Evolutionary conservation across 257 asterid genomes (phyloP).

Genomic region (Ehretia macrophylla): DNA sequence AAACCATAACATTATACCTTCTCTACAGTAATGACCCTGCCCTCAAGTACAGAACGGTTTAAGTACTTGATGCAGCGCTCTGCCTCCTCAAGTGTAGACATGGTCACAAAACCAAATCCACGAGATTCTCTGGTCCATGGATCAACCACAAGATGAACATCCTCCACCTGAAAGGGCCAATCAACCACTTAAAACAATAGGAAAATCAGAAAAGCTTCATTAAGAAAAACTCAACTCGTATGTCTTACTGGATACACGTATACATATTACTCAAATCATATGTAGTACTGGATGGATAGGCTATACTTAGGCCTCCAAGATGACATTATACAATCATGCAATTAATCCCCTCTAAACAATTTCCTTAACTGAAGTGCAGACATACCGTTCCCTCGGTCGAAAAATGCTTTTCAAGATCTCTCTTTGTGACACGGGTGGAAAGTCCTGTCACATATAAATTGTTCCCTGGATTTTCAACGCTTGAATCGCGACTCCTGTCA

Average conservation of each 20-base stretch:
- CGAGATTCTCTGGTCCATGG: constrained; percentile 85
- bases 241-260: too few relatives aligned
- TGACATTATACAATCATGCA: not conserved
- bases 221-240: not conserved
- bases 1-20: constrained; percentile 43
- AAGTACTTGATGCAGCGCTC: constrained; percentile 73
- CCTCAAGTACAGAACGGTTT: constrained; percentile 78
- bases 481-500: constrained; percentile 57
- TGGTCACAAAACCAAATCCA: constrained; percentile 88
- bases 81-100: constrained; percentile 69
- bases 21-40: constrained; percentile 88
- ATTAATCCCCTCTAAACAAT: not conserved
- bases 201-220: not conserved
- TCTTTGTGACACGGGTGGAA: constrained; percentile 57
- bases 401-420: constrained; percentile 73
- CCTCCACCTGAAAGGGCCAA: constrained; percentile 48
- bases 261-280: not conserved
- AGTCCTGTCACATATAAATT: constrained; percentile 92
- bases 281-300: too few relatives aligned
- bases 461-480: constrained; percentile 91
- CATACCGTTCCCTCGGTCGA: constrained; percentile 76
- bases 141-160: constrained; percentile 76
- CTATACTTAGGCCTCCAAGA: too few relatives aligned
- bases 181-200: not conserved
- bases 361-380: not conserved